Evolutionary conservation across 257 asterid species (phyloP).

Genomic region (Penstemon davidsonii): DNA sequence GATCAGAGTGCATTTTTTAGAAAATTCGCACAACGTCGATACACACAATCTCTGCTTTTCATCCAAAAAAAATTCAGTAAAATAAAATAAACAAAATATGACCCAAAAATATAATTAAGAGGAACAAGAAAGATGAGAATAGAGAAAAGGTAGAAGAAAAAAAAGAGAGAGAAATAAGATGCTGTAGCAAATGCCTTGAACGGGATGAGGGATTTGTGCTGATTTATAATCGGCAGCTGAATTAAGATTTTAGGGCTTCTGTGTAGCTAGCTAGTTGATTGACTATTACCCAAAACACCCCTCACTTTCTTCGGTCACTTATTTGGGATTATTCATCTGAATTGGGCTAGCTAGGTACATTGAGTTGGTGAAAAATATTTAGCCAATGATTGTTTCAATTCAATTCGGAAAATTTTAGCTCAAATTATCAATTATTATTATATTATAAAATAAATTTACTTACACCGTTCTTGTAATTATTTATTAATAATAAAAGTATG

Average conservation of each 20-base stretch:
- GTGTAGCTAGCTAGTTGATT: neutral
- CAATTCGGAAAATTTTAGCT: too few species aligned
- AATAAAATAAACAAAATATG: too few species aligned
- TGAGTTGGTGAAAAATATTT: too few species aligned
- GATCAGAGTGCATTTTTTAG: constrained; percentile 42
- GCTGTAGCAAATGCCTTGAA: too few species aligned
- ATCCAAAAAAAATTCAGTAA: neutral
- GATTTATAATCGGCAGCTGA: constrained; percentile 16
- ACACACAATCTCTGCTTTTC: constrained; percentile 50
- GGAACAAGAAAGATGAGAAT: neutral
- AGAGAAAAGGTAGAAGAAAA: neutral
- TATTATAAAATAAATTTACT: too few species aligned
- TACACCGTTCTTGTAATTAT: too few species aligned
- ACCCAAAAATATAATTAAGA: too few species aligned
- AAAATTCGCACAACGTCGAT: constrained; percentile 44
- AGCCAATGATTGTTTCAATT: too few species aligned
- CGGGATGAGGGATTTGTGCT: neutral
- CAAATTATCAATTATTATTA: too few species aligned
- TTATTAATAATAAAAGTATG: too few species aligned
- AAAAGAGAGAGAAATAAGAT: neutral
- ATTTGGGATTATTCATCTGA: too few species aligned
- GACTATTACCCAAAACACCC: constrained; percentile 17
- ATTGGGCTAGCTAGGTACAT: too few species aligned
- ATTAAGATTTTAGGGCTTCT: constrained; percentile 22
- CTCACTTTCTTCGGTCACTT: neutral